These are phyloP conservation scores for Cenchrus purpureus DNA, from an alignment of 176 grass and related monocot species.

Conservation along the genomic window DNA sequence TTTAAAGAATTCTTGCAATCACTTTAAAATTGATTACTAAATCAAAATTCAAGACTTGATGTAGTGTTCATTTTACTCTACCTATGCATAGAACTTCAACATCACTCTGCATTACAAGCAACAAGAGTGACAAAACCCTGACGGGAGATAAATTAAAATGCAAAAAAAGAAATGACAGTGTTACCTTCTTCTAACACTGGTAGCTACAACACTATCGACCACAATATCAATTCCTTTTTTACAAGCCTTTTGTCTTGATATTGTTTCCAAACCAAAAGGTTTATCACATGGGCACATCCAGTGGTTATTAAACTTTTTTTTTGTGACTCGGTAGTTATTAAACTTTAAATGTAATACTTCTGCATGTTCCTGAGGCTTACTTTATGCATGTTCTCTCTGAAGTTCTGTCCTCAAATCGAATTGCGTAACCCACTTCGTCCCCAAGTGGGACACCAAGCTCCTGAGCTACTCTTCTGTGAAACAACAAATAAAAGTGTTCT, in stretches of 20 bases:
- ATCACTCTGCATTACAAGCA: neutral
- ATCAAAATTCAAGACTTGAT: neutral
- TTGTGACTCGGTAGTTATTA: too few species aligned
- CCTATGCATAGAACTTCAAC: neutral
- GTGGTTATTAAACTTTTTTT: neutral
- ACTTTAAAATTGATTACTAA: neutral
- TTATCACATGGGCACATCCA: neutral
- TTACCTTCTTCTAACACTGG: neutral
- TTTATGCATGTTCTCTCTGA: conserved; percentile 87
- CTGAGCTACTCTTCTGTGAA: conserved; percentile 81
- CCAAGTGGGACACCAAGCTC: conserved; percentile 82
- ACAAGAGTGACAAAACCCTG: neutral
- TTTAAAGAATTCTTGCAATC: neutral
- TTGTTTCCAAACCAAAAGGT: neutral
- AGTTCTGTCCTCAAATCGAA: conserved; percentile 96
- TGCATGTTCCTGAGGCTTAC: conserved; percentile 46
- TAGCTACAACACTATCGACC: neutral
- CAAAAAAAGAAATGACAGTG: neutral
- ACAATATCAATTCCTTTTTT: neutral
- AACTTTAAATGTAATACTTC: neutral
- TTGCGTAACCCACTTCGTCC: conserved; percentile 93
- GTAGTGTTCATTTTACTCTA: neutral
- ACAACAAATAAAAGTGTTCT: conserved; percentile 25
- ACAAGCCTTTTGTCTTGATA: neutral
- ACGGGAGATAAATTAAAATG: neutral